phyloP scores from a whole-genome alignment of 1,139 yeast species.

The Nakaseomyces uthaithaninus region DNA sequence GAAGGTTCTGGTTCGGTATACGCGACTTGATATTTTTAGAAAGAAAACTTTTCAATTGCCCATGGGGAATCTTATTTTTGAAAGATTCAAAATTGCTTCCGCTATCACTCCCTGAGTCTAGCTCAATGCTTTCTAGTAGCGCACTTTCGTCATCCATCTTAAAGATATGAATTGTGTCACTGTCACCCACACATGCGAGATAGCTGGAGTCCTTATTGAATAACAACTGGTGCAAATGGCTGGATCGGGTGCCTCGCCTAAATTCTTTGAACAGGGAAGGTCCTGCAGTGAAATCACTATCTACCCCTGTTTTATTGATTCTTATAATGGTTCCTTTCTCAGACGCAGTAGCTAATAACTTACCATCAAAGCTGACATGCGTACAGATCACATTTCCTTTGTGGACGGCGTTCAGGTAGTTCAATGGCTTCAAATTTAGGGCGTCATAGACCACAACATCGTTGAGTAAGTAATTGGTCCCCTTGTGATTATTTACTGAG shows the following conservation, averaged over 20 bases:
- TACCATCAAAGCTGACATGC: constrained; percentile 41
- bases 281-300: constrained; percentile 17
- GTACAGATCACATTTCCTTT: constrained; percentile 26
- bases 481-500: constrained; percentile 15
- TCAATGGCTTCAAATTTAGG: constrained; percentile 44
- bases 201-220: constrained; percentile 46
- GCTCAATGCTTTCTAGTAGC: constrained; percentile 6
- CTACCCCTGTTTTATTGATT: constrained; percentile 37
- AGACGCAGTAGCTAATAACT: constrained; percentile 58
- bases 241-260: constrained; percentile 61
- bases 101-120: constrained; percentile 8
- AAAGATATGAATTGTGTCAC: constrained; percentile 64
- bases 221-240: constrained; percentile 46
- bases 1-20: constrained; percentile 27
- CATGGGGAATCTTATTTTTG: constrained; percentile 11
- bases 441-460: constrained; percentile 48
- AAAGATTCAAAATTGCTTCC: background rate
- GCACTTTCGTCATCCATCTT: constrained; percentile 31
- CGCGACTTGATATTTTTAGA: constrained; percentile 25
- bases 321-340: constrained; percentile 65
- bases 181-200: constrained; percentile 60
- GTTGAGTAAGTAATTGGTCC: constrained; percentile 19
- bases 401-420: constrained; percentile 40
- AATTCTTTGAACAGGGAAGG: constrained; percentile 42
- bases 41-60: constrained; percentile 22